Evolutionary conservation across 2,329 filamentous ascomycete species (phyloP).

Genomic region (Alternaria angustiovoidea): DNA sequence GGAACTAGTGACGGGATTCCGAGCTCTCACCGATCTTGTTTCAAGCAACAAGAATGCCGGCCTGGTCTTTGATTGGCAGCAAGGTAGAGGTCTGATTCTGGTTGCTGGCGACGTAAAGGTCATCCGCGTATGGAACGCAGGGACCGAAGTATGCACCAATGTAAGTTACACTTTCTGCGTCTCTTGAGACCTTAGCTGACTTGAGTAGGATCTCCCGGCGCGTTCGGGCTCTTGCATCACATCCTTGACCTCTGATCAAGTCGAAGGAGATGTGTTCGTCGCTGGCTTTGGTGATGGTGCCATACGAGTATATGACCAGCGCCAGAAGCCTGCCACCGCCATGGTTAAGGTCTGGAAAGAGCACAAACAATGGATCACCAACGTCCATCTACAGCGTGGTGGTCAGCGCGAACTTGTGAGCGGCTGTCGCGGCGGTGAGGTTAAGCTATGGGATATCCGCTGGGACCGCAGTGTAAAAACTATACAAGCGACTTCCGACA

Average conservation of each 20-base stretch:
- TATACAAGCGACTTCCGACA: slow-evolving; percentile 77
- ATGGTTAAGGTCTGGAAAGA: slow-evolving; percentile 99
- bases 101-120: slow-evolving; percentile 96
- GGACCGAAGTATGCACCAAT: slow-evolving; percentile 87
- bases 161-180: slow-evolving; percentile 50
- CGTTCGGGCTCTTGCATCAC: slow-evolving; percentile 96
- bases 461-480: slow-evolving; percentile 79
- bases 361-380: slow-evolving; percentile 94
- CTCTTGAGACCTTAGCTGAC: slow-evolving; percentile 13
- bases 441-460: slow-evolving; percentile 95
- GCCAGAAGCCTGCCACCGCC: slow-evolving; percentile 80
- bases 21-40: slow-evolving; percentile 90
- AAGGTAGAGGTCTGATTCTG: slow-evolving; percentile 93
- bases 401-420: slow-evolving; percentile 90
- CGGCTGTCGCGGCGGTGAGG: slow-evolving; percentile 89
- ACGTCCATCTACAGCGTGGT: slow-evolving; percentile 95
- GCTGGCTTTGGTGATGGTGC: slow-evolving; percentile 97
- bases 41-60: slow-evolving; percentile 94
- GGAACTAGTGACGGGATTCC: slow-evolving; percentile 88
- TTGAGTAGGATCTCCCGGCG: slow-evolving; percentile 79
- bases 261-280: slow-evolving; percentile 94
- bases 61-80: slow-evolving; percentile 98
- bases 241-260: slow-evolving; percentile 94
- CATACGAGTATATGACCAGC: slow-evolving; percentile 91
- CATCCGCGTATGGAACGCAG: slow-evolving; percentile 95